Evolutionary conservation across 2,329 filamentous ascomycete species (phyloP), one percentile per base, ranked within the genome.

Genomic region (Stromatinia cepivora): DNA sequence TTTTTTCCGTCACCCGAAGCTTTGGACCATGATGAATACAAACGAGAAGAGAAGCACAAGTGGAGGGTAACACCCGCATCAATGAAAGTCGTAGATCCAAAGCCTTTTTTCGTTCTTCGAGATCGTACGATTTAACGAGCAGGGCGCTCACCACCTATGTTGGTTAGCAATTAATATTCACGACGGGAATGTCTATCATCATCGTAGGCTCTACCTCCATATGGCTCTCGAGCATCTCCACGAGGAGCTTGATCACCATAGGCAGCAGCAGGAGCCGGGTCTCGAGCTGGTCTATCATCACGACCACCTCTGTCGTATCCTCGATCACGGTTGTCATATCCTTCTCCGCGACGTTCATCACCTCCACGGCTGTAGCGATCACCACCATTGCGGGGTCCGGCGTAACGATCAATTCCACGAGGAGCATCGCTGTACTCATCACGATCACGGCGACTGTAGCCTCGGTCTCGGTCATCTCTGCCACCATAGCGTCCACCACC

Each of bases 341-440:
- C 81, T 59, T 81, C 82, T 71, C 85, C 83, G 69, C 75, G 74
- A 42, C 85, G 83, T 53, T 86, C 84, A 65, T 78, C 77, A 57
- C 74, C 73, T 70, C 76, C 74, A 58, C 77, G 73, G 67, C 75
- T 72, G 63, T 74, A 73, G 34, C 73, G 71, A 67, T 74, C 73
- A 36, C 70, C 71, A 70, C 71, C 67, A n/a, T 70, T 66, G 9
- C 68, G 63, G 52, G 56, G 58, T 53, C 70, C 70, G 59, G 70
- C 74, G 66, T 79, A 78, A 61, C 77, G 73, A 36, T 82, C 80
- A 72, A 80, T 79, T 71, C 80, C 78, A 54, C 75, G 75, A 75
- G 70, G 78, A 70, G 71, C 73, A 67, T 79, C 78, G 57, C 67
- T 69, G 50, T 69, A 62, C 52, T 76, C 76, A 56, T 79, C 78